Evolutionary conservation across 2,329 filamentous ascomycete genomes (phyloP).

Genomic region (Arachnopeziza araneosa): DNA sequence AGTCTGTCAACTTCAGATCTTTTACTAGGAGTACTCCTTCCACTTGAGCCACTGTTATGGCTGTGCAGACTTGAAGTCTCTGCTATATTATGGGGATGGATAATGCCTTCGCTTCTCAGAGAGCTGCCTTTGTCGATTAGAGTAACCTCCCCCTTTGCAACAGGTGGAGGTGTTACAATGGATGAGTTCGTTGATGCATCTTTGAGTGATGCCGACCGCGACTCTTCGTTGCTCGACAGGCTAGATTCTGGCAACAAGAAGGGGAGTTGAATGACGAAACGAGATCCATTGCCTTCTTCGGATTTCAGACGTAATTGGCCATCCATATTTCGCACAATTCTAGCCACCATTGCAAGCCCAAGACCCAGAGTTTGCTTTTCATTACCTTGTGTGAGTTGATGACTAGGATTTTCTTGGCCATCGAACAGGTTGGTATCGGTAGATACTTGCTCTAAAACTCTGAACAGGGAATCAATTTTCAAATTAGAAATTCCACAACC

Average conservation of each 20-base stretch:
- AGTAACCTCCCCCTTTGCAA: conserved; percentile 50
- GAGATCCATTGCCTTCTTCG: conserved; percentile 73
- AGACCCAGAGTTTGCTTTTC: conserved; percentile 60
- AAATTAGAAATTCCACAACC: conserved; percentile 63
- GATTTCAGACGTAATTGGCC: conserved; percentile 82
- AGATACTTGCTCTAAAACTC: conserved; percentile 54
- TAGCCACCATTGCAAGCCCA: conserved; percentile 81
- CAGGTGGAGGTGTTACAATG: not conserved
- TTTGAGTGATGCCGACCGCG: not conserved
- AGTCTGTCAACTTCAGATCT: conserved; percentile 63
- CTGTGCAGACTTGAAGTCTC: conserved; percentile 23
- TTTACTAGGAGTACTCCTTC: conserved; percentile 36
- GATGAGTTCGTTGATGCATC: not conserved
- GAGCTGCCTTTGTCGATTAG: conserved; percentile 47
- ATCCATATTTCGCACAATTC: conserved; percentile 84
- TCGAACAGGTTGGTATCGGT: conserved; percentile 35
- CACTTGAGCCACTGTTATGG: conserved; percentile 24
- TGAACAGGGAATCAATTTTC: conserved; percentile 52
- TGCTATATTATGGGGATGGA: conserved; percentile 18
- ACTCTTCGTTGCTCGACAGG: not conserved
- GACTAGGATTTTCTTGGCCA: not conserved
- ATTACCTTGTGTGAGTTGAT: conserved; percentile 18
- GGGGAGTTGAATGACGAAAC: conserved; percentile 74
- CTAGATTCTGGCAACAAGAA: conserved; percentile 41
- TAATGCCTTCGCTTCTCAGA: conserved; percentile 8